Conservation (phyloP, 106 monocot species). For the Chionographis japonica region DNA sequence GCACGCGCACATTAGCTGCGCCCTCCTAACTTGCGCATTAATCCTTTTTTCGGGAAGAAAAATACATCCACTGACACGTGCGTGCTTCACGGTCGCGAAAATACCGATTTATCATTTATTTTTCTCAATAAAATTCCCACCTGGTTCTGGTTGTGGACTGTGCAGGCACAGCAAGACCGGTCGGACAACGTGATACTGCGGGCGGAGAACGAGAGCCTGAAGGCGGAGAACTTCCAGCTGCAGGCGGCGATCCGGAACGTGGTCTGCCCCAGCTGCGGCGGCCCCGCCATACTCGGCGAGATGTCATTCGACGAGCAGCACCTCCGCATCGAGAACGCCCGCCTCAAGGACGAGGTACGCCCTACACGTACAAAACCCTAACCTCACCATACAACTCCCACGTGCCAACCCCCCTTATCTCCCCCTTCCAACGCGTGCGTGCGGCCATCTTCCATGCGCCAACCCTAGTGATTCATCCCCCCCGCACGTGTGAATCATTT, state of each 20-base stretch:
- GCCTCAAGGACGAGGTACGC: constrained; percentile 90
- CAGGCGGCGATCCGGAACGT: constrained; percentile 85
- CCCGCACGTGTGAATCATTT: no score
- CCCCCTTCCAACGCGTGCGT: no score
- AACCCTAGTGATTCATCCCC: no score
- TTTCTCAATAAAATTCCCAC: neutral
- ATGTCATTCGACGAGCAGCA: constrained; percentile 94
- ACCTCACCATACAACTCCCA: no score
- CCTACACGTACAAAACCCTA: no score
- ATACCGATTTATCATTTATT: neutral
- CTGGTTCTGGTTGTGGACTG: neutral
- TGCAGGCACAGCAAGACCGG: constrained; percentile 90
- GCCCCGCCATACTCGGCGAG: constrained; percentile 83
- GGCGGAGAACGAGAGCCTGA: constrained; percentile 88
- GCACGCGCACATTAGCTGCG: neutral
- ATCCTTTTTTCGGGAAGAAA: neutral
- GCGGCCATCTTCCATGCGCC: no score
- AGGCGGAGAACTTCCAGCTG: constrained; percentile 83
- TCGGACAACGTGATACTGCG: constrained; percentile 77
- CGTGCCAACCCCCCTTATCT: no score
- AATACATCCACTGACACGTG: no score
- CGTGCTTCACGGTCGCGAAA: neutral
- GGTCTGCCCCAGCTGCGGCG: constrained; percentile 84
- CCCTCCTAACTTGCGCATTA: neutral
- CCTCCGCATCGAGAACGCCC: constrained; percentile 86